These are phyloP conservation scores for Pseudogymnoascus sp. DNA, from an alignment of 2,329 filamentous ascomycete species.

Conservation along the genomic window DNA sequence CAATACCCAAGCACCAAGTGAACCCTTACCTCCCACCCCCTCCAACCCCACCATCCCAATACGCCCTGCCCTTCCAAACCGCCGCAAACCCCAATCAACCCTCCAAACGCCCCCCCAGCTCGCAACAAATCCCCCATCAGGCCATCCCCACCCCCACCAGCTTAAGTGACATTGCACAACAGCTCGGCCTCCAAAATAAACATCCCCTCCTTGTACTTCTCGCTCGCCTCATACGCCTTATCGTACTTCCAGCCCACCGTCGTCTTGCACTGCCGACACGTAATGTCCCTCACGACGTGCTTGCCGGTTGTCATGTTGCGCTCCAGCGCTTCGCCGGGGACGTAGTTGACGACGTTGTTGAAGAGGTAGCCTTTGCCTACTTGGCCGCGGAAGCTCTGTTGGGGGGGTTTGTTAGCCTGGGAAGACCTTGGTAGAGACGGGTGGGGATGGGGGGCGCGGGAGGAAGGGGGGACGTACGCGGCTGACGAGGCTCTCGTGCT, in stretches of 20 bases:
- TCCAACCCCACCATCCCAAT: not conserved
- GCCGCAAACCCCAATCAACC: not conserved
- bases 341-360: constrained; percentile 87
- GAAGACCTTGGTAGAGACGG: not conserved
- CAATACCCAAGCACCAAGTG: not conserved
- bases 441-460: constrained; percentile 10
- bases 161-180: constrained; percentile 64
- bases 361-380: constrained; percentile 98
- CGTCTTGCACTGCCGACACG: constrained; percentile 83
- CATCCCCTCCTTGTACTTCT: constrained; percentile 99
- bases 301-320: constrained; percentile 97
- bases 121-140: not conserved
- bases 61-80: not conserved
- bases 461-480: constrained; percentile 47
- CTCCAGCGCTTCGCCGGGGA: constrained; percentile 75
- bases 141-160: not conserved
- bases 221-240: constrained; percentile 81
- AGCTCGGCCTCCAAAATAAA: constrained; percentile 92
- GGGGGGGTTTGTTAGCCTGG: constrained; percentile 8
- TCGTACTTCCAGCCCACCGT: constrained; percentile 99
- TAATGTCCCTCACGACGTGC: constrained; percentile 90
- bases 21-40: not conserved
- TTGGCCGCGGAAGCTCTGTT: constrained; percentile 92
- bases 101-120: not conserved
- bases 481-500: constrained; percentile 94